These are phyloP conservation scores for Aspergillus quadricinctus DNA, from an alignment of 2,329 filamentous ascomycete genomes.

Conservation along the genomic window DNA sequence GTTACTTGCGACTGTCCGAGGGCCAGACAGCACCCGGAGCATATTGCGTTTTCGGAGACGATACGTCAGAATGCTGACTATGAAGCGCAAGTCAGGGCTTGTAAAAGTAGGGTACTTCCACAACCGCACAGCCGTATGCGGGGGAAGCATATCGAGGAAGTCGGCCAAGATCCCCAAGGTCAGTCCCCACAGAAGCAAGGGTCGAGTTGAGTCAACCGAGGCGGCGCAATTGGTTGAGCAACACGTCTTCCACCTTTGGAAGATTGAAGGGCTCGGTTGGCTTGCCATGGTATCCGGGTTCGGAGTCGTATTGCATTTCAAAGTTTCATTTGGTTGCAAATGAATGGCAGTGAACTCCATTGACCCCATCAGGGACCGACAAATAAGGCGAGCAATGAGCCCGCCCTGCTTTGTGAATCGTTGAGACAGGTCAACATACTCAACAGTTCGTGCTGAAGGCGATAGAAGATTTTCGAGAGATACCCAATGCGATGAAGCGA, in stretches of 20 bases:
- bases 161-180: conserved; percentile 65
- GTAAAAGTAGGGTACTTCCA: conserved; percentile 69
- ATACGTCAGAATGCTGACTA: conserved; percentile 58
- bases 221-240: conserved; percentile 25
- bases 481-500: conserved; percentile 67
- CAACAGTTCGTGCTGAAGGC: conserved; percentile 56
- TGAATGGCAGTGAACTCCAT: conserved; percentile 66
- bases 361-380: conserved; percentile 56
- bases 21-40: conserved; percentile 28
- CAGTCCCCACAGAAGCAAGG: conserved; percentile 64
- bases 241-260: conserved; percentile 26
- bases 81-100: conserved; percentile 54
- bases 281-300: conserved; percentile 45
- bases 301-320: conserved; percentile 52
- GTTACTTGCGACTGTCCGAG: conserved; percentile 21
- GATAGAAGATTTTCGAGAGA: conserved; percentile 59
- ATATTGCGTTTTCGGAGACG: conserved; percentile 52
- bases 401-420: conserved; percentile 56
- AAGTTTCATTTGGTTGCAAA: conserved; percentile 58
- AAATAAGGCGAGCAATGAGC: conserved; percentile 50
- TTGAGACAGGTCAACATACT: conserved; percentile 61
- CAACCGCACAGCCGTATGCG: conserved; percentile 55
- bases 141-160: conserved; percentile 64
- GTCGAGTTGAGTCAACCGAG: conserved; percentile 33
- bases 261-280: conserved; percentile 15